Conservation (phyloP, 805 yeast species). For the Helenozyma rhizophorensis region DNA sequence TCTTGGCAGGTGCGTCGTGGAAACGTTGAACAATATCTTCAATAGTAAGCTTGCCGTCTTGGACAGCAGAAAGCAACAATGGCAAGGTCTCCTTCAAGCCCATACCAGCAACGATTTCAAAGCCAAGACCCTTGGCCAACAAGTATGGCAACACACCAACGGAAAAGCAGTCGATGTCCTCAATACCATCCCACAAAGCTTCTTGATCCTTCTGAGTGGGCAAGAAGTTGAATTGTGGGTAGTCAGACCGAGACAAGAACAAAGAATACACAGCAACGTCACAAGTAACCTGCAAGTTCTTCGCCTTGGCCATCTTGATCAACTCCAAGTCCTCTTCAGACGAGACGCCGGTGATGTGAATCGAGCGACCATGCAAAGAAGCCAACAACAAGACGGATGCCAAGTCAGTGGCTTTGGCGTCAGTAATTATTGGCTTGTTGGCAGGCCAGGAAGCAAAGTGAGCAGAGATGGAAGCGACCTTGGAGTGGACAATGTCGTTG, state of each 20-base stretch:
- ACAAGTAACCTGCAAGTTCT: slow-evolving; percentile 79
- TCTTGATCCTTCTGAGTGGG: slow-evolving; percentile 80
- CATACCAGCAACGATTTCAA: slow-evolving; percentile 61
- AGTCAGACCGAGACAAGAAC: slow-evolving; percentile 69
- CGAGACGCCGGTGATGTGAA: slow-evolving; percentile 86
- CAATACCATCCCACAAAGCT: slow-evolving; percentile 74
- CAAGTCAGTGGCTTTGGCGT: slow-evolving; percentile 85
- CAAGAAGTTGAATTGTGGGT: slow-evolving; percentile 65
- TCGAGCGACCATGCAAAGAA: slow-evolving; percentile 75
- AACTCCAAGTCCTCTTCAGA: slow-evolving; percentile 77
- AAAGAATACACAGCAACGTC: slow-evolving; percentile 81
- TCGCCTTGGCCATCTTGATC: slow-evolving; percentile 79
- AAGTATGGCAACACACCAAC: slow-evolving; percentile 75
- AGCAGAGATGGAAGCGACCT: slow-evolving; percentile 72
- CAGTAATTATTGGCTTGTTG: slow-evolving; percentile 80
- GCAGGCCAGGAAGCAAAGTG: slow-evolving; percentile 84
- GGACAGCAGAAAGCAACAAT: slow-evolving; percentile 74
- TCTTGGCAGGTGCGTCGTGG: slow-evolving; percentile 75
- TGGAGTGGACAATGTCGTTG: slow-evolving; percentile 61
- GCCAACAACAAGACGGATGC: slow-evolving; percentile 92
- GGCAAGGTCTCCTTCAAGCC: slow-evolving; percentile 83
- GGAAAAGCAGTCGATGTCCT: slow-evolving; percentile 78
- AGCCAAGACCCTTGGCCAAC: slow-evolving; percentile 62
- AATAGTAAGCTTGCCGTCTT: slow-evolving; percentile 64
- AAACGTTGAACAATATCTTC: slow-evolving; percentile 68